Evolutionary conservation across 1,284 basidiomycete species (phyloP), one percentile per base, ranked within the genome.

Genomic region (Sparassis latifolia): DNA sequence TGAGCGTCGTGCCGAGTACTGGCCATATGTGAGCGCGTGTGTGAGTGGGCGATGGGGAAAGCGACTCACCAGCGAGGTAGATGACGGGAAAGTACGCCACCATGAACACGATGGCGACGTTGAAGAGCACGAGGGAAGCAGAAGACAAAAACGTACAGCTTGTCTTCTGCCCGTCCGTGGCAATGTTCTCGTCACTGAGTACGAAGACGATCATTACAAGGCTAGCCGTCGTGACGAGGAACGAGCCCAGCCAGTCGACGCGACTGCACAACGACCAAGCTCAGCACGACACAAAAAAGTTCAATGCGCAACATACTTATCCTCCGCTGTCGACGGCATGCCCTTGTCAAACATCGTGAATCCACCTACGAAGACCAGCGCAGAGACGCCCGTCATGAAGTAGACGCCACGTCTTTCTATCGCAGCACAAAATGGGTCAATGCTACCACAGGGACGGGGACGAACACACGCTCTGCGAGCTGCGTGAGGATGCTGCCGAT

Each of bases 181-280:
- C 89, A 6, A 77, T 69, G 43, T 80, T 77, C 1, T 86, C 91
- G 60, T 91, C 82, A 42, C 84, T 83, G 28, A 90, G 61, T 88
- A 20, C 20, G 20, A 20, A 20, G 20, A 20, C 20, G 20, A 20
- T 20, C 20, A 20, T 20, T 20, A 20, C 20, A 20, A 20, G 20
- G 20, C 20, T 20, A 20, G 20, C 20, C 20, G 20, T 20, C 1
- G 20, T 20, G 20, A 20, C 20, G 20, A 20, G 20, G 20, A 20
- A 20, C 20, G 20, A 20, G 20, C 20, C 20, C 20, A 20, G 20
- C 20, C 89, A 94, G 62, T 97, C 92, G 0, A 96, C 73, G 0
- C 86, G 74, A 30, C 69, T 69, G 56, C 3, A 32, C 7, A 12
- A 37, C n/a, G 40, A 5, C n/a, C 20, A 20, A 20, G 20, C 20